phyloP scores from a whole-genome alignment of 2,329 filamentous ascomycete genomes.

The Cladophialophora chaetospira region DNA sequence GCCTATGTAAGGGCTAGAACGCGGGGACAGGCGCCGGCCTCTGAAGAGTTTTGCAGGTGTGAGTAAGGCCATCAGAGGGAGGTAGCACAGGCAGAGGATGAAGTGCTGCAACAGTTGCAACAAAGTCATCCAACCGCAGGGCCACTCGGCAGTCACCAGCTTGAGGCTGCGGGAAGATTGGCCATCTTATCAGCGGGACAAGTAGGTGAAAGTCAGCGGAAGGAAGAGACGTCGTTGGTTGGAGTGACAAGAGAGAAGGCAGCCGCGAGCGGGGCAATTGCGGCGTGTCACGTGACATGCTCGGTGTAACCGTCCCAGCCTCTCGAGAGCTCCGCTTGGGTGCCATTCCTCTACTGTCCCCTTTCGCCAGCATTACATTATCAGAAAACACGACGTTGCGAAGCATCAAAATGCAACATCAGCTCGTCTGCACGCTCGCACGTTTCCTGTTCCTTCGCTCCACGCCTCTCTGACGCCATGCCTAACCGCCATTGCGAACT shows the following conservation, averaged over 20 bases:
- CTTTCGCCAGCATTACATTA: slow-evolving; percentile 19
- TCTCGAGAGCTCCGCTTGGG: background rate
- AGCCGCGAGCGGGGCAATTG: background rate
- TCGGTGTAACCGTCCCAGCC: background rate
- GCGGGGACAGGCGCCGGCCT: slow-evolving; percentile 19
- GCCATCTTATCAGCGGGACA: slow-evolving; percentile 14
- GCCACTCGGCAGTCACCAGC: slow-evolving; percentile 1
- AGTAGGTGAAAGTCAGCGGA: slow-evolving; percentile 13
- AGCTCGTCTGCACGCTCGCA: slow-evolving; percentile 19
- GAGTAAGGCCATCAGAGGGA: slow-evolving; percentile 2
- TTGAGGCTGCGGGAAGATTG: background rate
- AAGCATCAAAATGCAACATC: slow-evolving; percentile 30
- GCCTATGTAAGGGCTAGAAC: slow-evolving; percentile 11
- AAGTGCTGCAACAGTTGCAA: slow-evolving; percentile 24
- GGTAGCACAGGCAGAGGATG: background rate
- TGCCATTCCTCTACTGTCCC: slow-evolving; percentile 3
- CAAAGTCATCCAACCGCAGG: slow-evolving; percentile 24
- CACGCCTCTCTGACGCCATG: slow-evolving; percentile 20
- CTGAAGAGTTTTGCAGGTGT: slow-evolving; percentile 3
- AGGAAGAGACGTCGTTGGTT: background rate
- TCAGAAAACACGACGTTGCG: slow-evolving; percentile 14
- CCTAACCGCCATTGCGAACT: slow-evolving; percentile 15
- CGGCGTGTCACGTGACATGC: background rate
- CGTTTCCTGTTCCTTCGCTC: slow-evolving; percentile 19
- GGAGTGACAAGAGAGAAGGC: background rate